A percentile compares a stretch with the other conserved stretches of the same genome.
phyloP scores from a whole-genome alignment of 1,284 basidiomycete genomes.

The Mixia osmundae region DNA sequence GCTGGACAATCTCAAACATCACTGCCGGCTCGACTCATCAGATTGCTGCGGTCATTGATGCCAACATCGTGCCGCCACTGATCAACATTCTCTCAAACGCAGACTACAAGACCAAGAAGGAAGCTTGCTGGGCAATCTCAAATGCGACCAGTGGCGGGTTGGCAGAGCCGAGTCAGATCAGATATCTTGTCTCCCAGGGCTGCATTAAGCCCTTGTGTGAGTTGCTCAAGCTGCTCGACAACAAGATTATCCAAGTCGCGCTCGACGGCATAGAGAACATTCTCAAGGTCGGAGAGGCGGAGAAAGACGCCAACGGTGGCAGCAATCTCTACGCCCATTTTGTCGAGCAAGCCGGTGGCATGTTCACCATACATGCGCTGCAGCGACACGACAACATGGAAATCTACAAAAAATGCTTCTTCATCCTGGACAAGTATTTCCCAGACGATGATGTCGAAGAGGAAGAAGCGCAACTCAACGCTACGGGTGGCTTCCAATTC shows the following conservation, averaged over 20 bases:
- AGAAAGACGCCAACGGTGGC: constrained; percentile 60
- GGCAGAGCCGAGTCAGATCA: constrained; percentile 89
- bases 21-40: constrained; percentile 91
- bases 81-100: constrained; percentile 95
- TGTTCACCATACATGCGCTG: constrained; percentile 94
- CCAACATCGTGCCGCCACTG: constrained; percentile 77
- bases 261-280: constrained; percentile 98
- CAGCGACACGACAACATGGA: constrained; percentile 99
- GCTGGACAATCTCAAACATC: constrained; percentile 99
- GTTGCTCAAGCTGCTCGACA: constrained; percentile 89
- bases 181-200: constrained; percentile 90
- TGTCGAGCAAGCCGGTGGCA: constrained; percentile 95
- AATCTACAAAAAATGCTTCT: constrained; percentile 98
- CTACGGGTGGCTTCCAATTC: constrained; percentile 57
- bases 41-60: constrained; percentile 57
- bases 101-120: constrained; percentile 98
- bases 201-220: constrained; percentile 98
- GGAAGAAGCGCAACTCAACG: constrained; percentile 56
- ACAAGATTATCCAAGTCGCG: constrained; percentile 97
- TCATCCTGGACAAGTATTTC: constrained; percentile 70
- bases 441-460: constrained; percentile 40
- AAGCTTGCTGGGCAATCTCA: constrained; percentile 98
- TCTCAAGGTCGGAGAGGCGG: constrained; percentile 90
- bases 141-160: constrained; percentile 97
- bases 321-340: constrained; percentile 82